phyloP scores from a whole-genome alignment of 1,139 yeast genomes.

The Yamadazyma songkhlaensis region DNA sequence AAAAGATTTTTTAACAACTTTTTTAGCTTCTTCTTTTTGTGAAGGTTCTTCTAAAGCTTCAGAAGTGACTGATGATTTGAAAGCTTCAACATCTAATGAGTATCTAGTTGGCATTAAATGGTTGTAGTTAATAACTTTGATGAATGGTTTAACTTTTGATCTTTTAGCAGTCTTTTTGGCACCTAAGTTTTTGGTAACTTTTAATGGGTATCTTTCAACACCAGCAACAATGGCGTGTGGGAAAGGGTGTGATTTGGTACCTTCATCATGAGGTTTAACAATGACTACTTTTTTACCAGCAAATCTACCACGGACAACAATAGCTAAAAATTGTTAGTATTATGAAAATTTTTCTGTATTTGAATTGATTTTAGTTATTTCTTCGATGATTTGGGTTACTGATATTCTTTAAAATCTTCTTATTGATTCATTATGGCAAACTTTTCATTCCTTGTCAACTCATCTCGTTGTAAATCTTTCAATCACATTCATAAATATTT shows the following conservation, averaged over 20 bases:
- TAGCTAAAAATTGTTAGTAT: slow-evolving; percentile 59
- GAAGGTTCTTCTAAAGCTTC: slow-evolving; percentile 98
- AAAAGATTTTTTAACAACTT: slow-evolving; percentile 97
- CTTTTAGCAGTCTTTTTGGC: slow-evolving; percentile 97
- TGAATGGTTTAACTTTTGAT: slow-evolving; percentile 98
- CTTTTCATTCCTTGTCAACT: too few relatives aligned
- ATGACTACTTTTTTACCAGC: slow-evolving; percentile 99
- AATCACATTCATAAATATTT: neutral
- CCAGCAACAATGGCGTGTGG: slow-evolving; percentile 99
- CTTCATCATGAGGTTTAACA: slow-evolving; percentile 98
- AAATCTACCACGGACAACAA: slow-evolving; percentile 99
- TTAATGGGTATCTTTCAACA: slow-evolving; percentile 97
- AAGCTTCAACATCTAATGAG: slow-evolving; percentile 94
- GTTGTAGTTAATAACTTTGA: slow-evolving; percentile 99
- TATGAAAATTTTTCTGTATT: neutral
- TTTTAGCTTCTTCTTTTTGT: slow-evolving; percentile 98
- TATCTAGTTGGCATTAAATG: slow-evolving; percentile 99
- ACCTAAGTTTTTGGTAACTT: slow-evolving; percentile 93
- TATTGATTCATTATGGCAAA: neutral
- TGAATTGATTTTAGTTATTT: neutral
- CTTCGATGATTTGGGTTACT: neutral
- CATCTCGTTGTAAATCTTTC: too few relatives aligned
- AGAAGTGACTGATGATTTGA: slow-evolving; percentile 87
- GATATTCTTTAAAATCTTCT: too few relatives aligned
- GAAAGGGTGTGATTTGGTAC: slow-evolving; percentile 98